Percentiles rank a stretch among this genome's conserved stretches.
Evolutionary conservation across 768 basidiomycete species (phyloP).

Genomic region (Lyophyllum atratum): DNA sequence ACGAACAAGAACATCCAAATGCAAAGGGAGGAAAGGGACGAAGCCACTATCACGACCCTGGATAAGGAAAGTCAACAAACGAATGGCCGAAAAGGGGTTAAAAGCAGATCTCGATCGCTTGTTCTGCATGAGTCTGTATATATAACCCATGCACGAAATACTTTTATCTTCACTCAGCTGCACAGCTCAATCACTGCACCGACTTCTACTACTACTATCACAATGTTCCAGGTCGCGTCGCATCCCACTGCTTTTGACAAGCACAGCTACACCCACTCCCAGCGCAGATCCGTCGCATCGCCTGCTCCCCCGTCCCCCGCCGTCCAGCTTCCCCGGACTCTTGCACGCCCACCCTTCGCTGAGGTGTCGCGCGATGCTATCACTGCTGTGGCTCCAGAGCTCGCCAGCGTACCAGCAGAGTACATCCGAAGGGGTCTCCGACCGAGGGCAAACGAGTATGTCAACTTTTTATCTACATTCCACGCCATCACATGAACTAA

Average conservation of each 20-base stretch:
- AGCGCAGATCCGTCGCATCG: constrained; percentile 23
- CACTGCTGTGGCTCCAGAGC: constrained; percentile 65
- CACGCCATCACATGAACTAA: constrained; percentile 15
- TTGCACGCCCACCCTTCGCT: constrained; percentile 60
- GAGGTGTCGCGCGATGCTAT: constrained; percentile 63
- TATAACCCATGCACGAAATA: constrained; percentile 24
- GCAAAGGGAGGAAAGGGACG: constrained; percentile 23
- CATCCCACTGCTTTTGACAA: constrained; percentile 42
- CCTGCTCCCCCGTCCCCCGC: constrained; percentile 21
- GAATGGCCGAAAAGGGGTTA: constrained; percentile 36
- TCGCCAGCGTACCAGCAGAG: constrained; percentile 63
- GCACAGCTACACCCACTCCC: constrained; percentile 37
- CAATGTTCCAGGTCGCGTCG: constrained; percentile 52
- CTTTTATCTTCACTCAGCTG: constrained; percentile 7
- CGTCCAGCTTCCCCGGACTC: constrained; percentile 73
- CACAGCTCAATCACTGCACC: constrained; percentile 7
- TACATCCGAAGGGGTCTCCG: constrained; percentile 69
- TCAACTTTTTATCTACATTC: constrained; percentile 19
- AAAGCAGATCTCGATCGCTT: constrained; percentile 33
- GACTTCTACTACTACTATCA: constrained; percentile 1
- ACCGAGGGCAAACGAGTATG: constrained; percentile 44
- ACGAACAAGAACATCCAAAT: constrained; percentile 32
- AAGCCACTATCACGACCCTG: constrained; percentile 19
- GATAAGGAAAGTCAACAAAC: constrained; percentile 37
- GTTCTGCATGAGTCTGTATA: constrained; percentile 28